Evolutionary conservation across 768 basidiomycete genomes (phyloP).

Genomic region (Agrocybe pediades): DNA sequence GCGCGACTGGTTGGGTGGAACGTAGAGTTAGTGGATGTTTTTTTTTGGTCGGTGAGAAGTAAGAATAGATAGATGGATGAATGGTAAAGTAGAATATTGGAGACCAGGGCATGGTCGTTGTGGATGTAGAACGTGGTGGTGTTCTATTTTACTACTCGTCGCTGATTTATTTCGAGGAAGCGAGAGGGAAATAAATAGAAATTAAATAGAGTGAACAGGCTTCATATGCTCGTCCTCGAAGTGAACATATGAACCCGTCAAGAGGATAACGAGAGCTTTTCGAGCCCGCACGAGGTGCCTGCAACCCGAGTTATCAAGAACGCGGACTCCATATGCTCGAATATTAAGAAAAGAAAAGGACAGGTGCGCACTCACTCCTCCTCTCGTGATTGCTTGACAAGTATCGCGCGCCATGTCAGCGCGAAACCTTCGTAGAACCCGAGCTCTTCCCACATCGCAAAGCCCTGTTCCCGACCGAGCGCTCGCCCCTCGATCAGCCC

Average conservation of each 20-base stretch:
- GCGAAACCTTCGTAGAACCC: constrained; percentile 93
- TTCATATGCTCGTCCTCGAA: not conserved
- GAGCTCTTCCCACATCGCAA: constrained; percentile 97
- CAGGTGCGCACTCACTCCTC: constrained; percentile 47
- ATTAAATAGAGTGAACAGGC: not conserved
- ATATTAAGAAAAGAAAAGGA: not conserved
- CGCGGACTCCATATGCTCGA: too few species aligned
- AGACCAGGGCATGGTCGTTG: not conserved
- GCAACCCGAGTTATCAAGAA: too few species aligned
- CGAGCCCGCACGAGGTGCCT: not conserved
- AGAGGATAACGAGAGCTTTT: not conserved
- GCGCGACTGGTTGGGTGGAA: constrained; percentile 47
- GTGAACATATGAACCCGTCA: not conserved
- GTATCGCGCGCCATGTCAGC: constrained; percentile 62
- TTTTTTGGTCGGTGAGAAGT: not conserved
- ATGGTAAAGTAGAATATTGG: not conserved
- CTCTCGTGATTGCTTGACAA: constrained; percentile 36
- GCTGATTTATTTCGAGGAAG: not conserved
- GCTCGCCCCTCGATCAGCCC: constrained; percentile 90
- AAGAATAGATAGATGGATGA: not conserved
- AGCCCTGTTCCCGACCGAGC: constrained; percentile 87
- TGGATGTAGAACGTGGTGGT: too few species aligned
- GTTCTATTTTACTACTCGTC: not conserved
- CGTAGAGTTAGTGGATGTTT: not conserved
- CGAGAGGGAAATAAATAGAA: constrained; percentile 1